Conservation (phyloP, 306 rosid genomes). For the Fragaria iinumae region DNA sequence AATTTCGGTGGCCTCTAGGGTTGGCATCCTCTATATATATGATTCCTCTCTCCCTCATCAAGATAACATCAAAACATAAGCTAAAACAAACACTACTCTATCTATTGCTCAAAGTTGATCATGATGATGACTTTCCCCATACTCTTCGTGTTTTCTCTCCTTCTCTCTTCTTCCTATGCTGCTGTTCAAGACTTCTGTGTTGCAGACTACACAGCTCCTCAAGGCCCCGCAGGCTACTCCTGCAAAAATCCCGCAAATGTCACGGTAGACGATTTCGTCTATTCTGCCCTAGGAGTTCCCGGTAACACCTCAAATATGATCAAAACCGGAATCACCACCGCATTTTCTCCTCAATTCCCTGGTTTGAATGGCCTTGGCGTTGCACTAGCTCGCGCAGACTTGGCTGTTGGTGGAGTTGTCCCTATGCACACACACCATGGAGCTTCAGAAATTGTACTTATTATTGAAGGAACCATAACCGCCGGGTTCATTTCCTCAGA, state of each 20-base stretch:
- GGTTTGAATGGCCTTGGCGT: conserved; percentile 72
- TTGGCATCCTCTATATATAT: conserved; percentile 20
- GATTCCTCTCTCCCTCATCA: not conserved
- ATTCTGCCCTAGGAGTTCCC: conserved; percentile 39
- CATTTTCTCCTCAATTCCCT: conserved; percentile 53
- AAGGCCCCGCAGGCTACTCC: conserved; percentile 59
- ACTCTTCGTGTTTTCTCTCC: conserved; percentile 31
- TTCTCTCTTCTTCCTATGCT: conserved; percentile 44
- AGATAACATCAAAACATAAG: not conserved
- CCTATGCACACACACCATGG: conserved; percentile 76
- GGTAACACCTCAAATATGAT: conserved; percentile 70
- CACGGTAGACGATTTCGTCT: conserved; percentile 51
- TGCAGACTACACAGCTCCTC: conserved; percentile 44
- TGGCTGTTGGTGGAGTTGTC: conserved; percentile 48
- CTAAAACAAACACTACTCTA: not conserved
- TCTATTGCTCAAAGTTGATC: conserved; percentile 10
- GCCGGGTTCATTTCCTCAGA: conserved; percentile 58
- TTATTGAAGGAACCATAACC: conserved; percentile 36
- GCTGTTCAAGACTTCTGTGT: conserved; percentile 71
- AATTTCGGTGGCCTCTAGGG: conserved; percentile 18
- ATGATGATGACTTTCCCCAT: conserved; percentile 35
- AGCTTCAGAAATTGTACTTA: conserved; percentile 48
- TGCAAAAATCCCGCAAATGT: conserved; percentile 55
- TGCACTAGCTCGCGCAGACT: conserved; percentile 52
- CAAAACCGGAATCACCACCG: conserved; percentile 50